phyloP scores from a whole-genome alignment of 768 basidiomycete genomes.

The Xerocomellus amylosporus region DNA sequence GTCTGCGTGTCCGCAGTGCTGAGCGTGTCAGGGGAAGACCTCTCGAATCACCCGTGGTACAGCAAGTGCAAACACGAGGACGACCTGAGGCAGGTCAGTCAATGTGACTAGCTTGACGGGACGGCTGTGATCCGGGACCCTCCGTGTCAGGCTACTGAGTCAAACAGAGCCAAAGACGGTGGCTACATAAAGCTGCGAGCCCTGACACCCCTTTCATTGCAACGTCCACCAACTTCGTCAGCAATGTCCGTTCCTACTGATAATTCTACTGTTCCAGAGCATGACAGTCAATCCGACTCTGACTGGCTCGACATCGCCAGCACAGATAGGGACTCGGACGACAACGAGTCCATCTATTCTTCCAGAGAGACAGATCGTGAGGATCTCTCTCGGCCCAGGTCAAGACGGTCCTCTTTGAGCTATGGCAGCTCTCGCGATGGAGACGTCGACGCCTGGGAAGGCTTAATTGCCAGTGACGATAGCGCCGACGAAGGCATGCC shows the following conservation, averaged over 20 bases:
- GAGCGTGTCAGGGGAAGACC: constrained; percentile 10
- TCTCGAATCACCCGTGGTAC: constrained; percentile 44
- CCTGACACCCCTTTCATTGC: constrained; percentile 30
- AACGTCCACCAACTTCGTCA: constrained; percentile 21
- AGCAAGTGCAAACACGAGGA: constrained; percentile 39
- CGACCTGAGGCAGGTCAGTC: constrained; percentile 41
- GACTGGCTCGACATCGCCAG: constrained; percentile 82
- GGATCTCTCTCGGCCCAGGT: constrained; percentile 50
- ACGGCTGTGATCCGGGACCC: constrained; percentile 1
- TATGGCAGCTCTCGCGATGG: constrained; percentile 63
- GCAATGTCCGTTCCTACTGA: constrained; percentile 37
- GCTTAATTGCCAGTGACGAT: constrained; percentile 55
- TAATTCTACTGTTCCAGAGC: constrained; percentile 53
- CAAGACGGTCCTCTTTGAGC: constrained; percentile 69
- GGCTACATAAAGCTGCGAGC: constrained; percentile 25
- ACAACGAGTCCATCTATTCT: constrained; percentile 63
- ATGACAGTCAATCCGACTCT: constrained; percentile 69
- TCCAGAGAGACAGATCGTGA: constrained; percentile 60
- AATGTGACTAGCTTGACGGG: constrained; percentile 11
- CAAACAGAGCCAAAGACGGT: constrained; percentile 31
- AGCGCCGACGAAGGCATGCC: constrained; percentile 46
- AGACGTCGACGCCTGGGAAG: constrained; percentile 77
- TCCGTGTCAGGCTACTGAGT: neutral
- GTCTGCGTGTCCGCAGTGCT: constrained; percentile 41
- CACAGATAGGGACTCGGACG: constrained; percentile 61